phyloP scores from a whole-genome alignment of 2,329 filamentous ascomycete species.

The Piedraia hortae region DNA sequence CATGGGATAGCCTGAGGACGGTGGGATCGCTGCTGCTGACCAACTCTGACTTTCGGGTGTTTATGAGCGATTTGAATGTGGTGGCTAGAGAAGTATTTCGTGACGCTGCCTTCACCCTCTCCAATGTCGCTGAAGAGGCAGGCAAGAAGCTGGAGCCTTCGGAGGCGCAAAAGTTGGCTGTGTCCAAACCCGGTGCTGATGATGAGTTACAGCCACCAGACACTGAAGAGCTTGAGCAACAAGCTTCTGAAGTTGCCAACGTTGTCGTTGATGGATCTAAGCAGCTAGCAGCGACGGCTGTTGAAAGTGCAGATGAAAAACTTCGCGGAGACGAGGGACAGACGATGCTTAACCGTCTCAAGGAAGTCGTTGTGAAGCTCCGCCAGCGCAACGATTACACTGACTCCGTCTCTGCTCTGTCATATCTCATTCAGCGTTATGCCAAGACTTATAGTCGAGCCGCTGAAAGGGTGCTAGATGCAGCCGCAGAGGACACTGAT shows the following conservation, averaged over 20 bases:
- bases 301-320: conserved; percentile 47
- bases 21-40: conserved; percentile 63
- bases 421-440: conserved; percentile 50
- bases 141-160: conserved; percentile 48
- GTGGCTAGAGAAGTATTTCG: conserved; percentile 64
- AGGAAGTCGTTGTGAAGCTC: conserved; percentile 46
- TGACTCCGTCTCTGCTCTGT: conserved; percentile 56
- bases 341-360: conserved; percentile 46
- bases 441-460: conserved; percentile 50
- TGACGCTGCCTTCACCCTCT: conserved; percentile 58
- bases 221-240: conserved; percentile 31
- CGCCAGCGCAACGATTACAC: conserved; percentile 57
- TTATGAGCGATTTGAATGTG: conserved; percentile 52
- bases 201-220: conserved; percentile 20
- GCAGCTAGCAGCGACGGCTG: conserved; percentile 28
- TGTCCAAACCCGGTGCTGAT: conserved; percentile 26
- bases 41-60: conserved; percentile 71
- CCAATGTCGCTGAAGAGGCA: conserved; percentile 45
- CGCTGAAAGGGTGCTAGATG: conserved; percentile 35
- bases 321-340: conserved; percentile 43
- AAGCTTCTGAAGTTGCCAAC: conserved; percentile 18
- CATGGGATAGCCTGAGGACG: conserved; percentile 58
- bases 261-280: conserved; percentile 19
- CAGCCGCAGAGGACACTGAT: conserved; percentile 41
- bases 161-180: conserved; percentile 26